Percentiles rank a stretch among this genome's conserved stretches.
Conservation (phyloP, 2,329 filamentous ascomycete species). For the Parastagonospora avenae region DNA sequence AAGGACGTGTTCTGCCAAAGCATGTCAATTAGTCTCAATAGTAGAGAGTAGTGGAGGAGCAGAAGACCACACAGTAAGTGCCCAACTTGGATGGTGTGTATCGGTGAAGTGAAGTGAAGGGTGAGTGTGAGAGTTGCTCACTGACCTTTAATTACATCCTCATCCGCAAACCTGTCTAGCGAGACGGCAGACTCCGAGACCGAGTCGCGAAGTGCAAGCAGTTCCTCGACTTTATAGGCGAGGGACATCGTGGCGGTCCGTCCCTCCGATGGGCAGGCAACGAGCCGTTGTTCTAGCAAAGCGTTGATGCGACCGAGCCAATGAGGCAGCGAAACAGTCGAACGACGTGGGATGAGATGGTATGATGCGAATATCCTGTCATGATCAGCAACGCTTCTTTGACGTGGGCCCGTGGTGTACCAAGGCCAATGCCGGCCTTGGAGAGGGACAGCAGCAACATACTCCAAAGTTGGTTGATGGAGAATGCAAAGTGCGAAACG, state of each 20-base stretch:
- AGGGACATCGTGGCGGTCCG: conserved; percentile 33
- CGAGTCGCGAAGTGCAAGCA: conserved; percentile 48
- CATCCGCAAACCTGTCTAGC: conserved; percentile 48
- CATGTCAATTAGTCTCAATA: conserved; percentile 7
- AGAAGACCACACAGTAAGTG: not conserved
- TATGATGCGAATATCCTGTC: conserved; percentile 46
- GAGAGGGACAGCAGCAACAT: conserved; percentile 10
- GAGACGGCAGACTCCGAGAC: conserved; percentile 50
- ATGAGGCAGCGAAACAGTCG: conserved; percentile 14
- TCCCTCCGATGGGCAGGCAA: conserved; percentile 9
- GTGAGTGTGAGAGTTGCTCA: conserved; percentile 5
- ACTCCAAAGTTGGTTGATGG: conserved; percentile 41
- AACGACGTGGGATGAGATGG: conserved; percentile 39
- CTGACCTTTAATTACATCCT: conserved; percentile 51
- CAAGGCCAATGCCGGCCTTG: not conserved
- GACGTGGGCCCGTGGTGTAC: not conserved
- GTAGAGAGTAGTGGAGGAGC: not conserved
- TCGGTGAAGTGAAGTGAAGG: conserved; percentile 7
- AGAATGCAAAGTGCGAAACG: conserved; percentile 33
- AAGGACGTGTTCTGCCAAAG: conserved; percentile 46
- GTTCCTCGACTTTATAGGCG: conserved; percentile 49
- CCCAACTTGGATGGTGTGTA: not conserved
- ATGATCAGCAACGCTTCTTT: conserved; percentile 6
- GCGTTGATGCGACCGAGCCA: conserved; percentile 9
- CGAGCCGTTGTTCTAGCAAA: conserved; percentile 8